phyloP scores from a whole-genome alignment of 441 rosid species.

The Melastoma candidum region DNA sequence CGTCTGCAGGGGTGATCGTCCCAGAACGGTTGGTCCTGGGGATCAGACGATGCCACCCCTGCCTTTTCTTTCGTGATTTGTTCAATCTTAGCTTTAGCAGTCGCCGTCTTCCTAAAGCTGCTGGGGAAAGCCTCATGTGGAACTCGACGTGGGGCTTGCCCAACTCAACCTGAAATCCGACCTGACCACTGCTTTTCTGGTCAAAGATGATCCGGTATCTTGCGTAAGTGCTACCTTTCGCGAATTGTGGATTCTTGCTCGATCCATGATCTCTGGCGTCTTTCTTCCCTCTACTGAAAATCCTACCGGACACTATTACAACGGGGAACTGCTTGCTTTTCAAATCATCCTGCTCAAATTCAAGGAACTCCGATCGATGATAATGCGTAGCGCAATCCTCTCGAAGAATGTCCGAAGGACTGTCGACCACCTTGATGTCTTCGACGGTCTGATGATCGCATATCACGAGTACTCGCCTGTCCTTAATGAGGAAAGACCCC shows the following conservation, averaged over 20 bases:
- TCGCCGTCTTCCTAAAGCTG: constrained; percentile 13
- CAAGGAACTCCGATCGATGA: constrained; percentile 9
- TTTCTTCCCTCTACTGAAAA: constrained; percentile 26
- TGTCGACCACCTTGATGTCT: constrained; percentile 27
- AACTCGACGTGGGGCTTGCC: constrained; percentile 25
- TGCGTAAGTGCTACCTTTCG: constrained; percentile 19
- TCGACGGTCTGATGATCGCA: constrained; percentile 46
- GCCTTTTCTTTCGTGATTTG: constrained; percentile 23
- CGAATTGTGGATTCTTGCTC: constrained; percentile 9
- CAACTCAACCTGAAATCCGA: constrained; percentile 38
- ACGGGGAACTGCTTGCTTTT: constrained; percentile 22
- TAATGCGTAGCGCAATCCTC: constrained; percentile 8
- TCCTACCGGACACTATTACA: constrained; percentile 34
- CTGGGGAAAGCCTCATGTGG: constrained; percentile 12
- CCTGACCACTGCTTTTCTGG: constrained; percentile 34
- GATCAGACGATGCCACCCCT: constrained; percentile 25
- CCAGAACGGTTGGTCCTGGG: constrained; percentile 29
- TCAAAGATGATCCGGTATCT: constrained; percentile 43
- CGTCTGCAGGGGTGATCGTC: constrained; percentile 23
- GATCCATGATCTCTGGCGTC: constrained; percentile 13
- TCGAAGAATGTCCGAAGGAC: constrained; percentile 9
- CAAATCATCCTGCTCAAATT: constrained; percentile 17
- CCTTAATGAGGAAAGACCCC: constrained; percentile 47
- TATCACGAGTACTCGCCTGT: constrained; percentile 23
- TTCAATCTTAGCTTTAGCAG: constrained; percentile 25